These are phyloP conservation scores for Leavenworthia alabamica DNA, from an alignment of 345 rosid species.

Conservation along the genomic window DNA sequence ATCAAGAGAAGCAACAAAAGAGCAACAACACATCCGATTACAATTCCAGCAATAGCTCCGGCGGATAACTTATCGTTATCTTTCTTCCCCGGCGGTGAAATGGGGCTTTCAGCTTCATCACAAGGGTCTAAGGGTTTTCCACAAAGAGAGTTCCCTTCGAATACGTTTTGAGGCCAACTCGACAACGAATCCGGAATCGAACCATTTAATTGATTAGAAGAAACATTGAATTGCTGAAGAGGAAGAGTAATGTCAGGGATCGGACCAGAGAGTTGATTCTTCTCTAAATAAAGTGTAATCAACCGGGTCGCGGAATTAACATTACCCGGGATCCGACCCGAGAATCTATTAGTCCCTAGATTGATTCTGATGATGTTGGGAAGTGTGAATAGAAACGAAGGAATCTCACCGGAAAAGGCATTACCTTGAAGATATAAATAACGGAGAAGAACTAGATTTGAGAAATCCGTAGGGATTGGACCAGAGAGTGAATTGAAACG, in stretches of 20 bases:
- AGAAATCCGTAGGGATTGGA: constrained; percentile 57
- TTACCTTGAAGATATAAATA: constrained; percentile 70
- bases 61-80: constrained; percentile 36
- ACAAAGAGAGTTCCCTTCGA: constrained; percentile 61
- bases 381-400: constrained; percentile 50
- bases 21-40: constrained; percentile 46
- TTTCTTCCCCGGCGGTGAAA: constrained; percentile 9
- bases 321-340: constrained; percentile 52
- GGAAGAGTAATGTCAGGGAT: constrained; percentile 50
- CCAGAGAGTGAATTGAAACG: constrained; percentile 77
- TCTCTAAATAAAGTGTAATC: constrained; percentile 47
- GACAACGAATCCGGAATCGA: constrained; percentile 44
- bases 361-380: constrained; percentile 51
- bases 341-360: constrained; percentile 48
- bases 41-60: constrained; percentile 74
- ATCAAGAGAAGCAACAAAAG: constrained; percentile 41
- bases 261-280: constrained; percentile 59
- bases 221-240: constrained; percentile 61
- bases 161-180: constrained; percentile 32
- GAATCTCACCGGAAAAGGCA: constrained; percentile 65
- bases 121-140: constrained; percentile 61
- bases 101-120: background rate
- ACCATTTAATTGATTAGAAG: constrained; percentile 56
- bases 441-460: constrained; percentile 45
- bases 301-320: constrained; percentile 49